Percentiles rank a stretch among this genome's conserved stretches.
phyloP scores from a whole-genome alignment of 768 basidiomycete genomes.

The Tricholoma flavovirens region DNA sequence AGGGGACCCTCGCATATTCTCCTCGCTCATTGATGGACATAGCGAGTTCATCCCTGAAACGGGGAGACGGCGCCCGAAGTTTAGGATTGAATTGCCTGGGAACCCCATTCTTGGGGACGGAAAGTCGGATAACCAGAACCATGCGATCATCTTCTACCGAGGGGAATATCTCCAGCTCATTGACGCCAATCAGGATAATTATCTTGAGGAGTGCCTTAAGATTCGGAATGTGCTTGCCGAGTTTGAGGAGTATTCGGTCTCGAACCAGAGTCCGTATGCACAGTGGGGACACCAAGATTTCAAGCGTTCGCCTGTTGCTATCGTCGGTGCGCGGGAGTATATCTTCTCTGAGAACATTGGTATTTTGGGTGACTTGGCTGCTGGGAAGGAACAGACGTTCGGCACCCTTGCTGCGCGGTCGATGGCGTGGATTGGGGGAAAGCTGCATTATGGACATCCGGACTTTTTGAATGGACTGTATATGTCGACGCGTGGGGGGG shows the following conservation, averaged over 20 bases:
- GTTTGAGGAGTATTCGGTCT: slow-evolving; percentile 89
- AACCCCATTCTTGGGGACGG: slow-evolving; percentile 99
- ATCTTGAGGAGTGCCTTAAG: slow-evolving; percentile 98
- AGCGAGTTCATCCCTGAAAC: slow-evolving; percentile 91
- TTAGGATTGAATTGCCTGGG: slow-evolving; percentile 96
- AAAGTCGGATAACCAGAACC: slow-evolving; percentile 99
- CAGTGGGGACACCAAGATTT: slow-evolving; percentile 88
- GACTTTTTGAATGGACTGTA: slow-evolving; percentile 98
- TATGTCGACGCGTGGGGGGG: slow-evolving; percentile 97
- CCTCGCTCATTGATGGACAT: slow-evolving; percentile 95
- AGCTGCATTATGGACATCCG: slow-evolving; percentile 98
- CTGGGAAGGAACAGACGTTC: slow-evolving; percentile 99
- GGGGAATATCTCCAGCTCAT: slow-evolving; percentile 99
- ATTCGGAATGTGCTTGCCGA: slow-evolving; percentile 97
- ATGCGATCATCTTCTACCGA: slow-evolving; percentile 98
- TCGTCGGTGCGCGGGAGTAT: slow-evolving; percentile 98
- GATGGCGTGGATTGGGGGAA: slow-evolving; percentile 96
- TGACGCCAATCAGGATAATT: slow-evolving; percentile 99
- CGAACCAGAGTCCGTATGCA: slow-evolving; percentile 87
- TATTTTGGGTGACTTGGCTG: slow-evolving; percentile 96
- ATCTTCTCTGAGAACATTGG: slow-evolving; percentile 99
- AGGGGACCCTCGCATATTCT: slow-evolving; percentile 92
- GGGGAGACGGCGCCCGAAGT: slow-evolving; percentile 89
- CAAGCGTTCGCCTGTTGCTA: slow-evolving; percentile 85
- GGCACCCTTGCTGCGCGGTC: slow-evolving; percentile 95